Percentiles rank a stretch among this genome's conserved stretches.
These are phyloP conservation scores for Backusella macrospora DNA, from an alignment of 192 early-diverging fungal genomes.

Conservation along the genomic window DNA sequence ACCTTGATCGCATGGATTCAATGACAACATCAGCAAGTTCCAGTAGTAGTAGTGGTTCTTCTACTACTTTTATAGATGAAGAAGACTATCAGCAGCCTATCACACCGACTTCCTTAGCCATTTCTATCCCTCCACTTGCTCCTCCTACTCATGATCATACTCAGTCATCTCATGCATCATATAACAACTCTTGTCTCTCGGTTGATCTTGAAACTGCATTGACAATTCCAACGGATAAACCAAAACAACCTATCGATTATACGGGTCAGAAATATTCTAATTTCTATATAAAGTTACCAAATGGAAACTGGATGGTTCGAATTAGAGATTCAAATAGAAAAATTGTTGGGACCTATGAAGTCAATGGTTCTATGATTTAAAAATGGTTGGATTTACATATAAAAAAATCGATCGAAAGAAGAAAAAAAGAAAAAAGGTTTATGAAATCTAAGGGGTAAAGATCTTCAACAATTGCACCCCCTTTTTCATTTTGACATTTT, in stretches of 20 bases:
- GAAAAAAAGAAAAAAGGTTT: not conserved
- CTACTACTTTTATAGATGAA: not conserved
- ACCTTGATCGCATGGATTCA: not conserved
- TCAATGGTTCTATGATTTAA: constrained; percentile 38
- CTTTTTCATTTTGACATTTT: not conserved
- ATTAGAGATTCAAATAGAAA: constrained; percentile 32
- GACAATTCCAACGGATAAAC: not conserved
- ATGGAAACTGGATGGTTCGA: constrained; percentile 42
- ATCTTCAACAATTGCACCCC: not conserved
- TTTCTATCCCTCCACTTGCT: too few relatives aligned
- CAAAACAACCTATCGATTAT: not conserved
- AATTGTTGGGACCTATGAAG: constrained; percentile 38
- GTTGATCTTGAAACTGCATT: constrained; percentile 13
- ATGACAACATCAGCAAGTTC: constrained; percentile 10
- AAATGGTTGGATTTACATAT: too few relatives aligned
- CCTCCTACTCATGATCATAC: too few relatives aligned
- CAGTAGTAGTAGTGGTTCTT: not conserved
- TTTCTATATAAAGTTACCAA: constrained; percentile 40
- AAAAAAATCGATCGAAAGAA: not conserved
- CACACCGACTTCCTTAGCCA: too few relatives aligned
- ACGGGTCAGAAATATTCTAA: constrained; percentile 34
- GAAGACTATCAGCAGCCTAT: not conserved
- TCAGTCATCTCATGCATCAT: not conserved
- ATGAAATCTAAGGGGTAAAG: too few relatives aligned
- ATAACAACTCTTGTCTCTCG: not conserved